phyloP scores from a whole-genome alignment of 169 alveolate species.

The Perkinsus marinus region DNA sequence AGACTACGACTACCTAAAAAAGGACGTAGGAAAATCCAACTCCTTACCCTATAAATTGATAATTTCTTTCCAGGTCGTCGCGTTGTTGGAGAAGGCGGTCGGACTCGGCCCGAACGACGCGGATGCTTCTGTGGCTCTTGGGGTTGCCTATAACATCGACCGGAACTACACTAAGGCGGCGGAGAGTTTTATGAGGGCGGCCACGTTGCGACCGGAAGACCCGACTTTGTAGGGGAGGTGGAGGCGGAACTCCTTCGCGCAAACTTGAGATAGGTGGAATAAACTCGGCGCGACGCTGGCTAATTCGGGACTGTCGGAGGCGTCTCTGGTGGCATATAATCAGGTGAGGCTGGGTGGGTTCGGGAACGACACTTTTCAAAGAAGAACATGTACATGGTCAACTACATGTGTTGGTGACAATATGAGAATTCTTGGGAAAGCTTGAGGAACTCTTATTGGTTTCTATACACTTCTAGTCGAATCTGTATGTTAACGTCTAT shows the following conservation, averaged over 20 bases:
- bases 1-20: background rate
- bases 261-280: constrained; percentile 37
- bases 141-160: constrained; percentile 61
- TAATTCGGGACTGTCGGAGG: constrained; percentile 41
- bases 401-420: too few species aligned
- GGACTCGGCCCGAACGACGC: constrained; percentile 39
- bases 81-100: constrained; percentile 39
- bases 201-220: constrained; percentile 7
- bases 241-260: background rate
- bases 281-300: constrained; percentile 72
- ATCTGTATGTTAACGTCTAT: too few species aligned
- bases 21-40: background rate
- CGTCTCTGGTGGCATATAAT: constrained; percentile 46
- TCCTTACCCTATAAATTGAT: background rate
- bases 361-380: too few species aligned
- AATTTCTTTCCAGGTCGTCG: background rate
- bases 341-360: background rate
- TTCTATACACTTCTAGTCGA: too few species aligned
- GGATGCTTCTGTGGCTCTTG: constrained; percentile 49
- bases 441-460: too few species aligned
- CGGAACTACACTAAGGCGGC: constrained; percentile 59
- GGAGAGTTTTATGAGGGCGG: constrained; percentile 36
- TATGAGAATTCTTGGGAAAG: too few species aligned
- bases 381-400: too few species aligned
- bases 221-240: background rate